phyloP scores from a whole-genome alignment of 257 asterid species.

The Solanum chiquidenum region DNA sequence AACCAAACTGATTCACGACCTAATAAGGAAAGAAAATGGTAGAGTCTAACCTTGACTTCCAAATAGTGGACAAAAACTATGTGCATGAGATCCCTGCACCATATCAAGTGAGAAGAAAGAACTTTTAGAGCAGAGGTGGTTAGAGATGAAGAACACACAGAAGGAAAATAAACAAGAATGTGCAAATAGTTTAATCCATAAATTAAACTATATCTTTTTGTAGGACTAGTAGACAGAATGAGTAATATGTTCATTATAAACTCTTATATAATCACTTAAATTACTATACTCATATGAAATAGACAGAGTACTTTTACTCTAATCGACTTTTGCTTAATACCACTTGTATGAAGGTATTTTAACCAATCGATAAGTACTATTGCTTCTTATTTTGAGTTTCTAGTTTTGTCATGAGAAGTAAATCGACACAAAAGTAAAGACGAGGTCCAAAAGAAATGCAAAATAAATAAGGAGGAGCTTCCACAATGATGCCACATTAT shows the following conservation, averaged over 20 bases:
- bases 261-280: not conserved
- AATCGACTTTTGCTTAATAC: not conserved
- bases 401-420: not conserved
- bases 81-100: constrained; percentile 94
- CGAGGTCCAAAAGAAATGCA: not conserved
- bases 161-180: not conserved
- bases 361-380: not conserved
- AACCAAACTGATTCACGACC: not conserved
- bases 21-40: not conserved
- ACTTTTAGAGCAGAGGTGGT: not conserved
- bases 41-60: constrained; percentile 83
- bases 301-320: not conserved
- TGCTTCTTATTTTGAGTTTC: not conserved
- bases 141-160: not conserved
- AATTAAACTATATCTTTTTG: not conserved
- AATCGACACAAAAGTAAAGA: not conserved
- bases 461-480: constrained; percentile 2
- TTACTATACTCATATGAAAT: not conserved
- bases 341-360: not conserved
- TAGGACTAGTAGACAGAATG: not conserved
- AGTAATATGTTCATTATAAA: not conserved
- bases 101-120: constrained; percentile 25
- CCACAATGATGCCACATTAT: not conserved
- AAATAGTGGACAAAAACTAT: constrained; percentile 95
- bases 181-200: not conserved